phyloP scores from a whole-genome alignment of 345 rosid species.

The Citrus mangshanensis region DNA sequence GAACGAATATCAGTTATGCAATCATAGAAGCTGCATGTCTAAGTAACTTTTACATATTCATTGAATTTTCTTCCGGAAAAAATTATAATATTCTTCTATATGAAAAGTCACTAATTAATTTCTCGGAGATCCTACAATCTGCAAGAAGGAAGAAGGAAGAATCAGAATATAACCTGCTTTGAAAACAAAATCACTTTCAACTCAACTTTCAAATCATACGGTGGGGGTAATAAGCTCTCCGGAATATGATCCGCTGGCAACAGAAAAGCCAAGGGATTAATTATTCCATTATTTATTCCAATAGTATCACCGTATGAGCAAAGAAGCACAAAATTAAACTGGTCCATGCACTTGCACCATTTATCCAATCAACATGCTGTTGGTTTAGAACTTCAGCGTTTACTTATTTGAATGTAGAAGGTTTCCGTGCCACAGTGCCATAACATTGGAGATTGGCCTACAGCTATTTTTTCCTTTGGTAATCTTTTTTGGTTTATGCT shows the following conservation, averaged over 20 bases:
- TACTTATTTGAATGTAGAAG: neutral
- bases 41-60: neutral
- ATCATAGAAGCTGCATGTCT: neutral
- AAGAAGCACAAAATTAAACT: neutral
- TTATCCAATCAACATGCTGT: too few species aligned
- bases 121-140: neutral
- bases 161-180: slow-evolving; percentile 16
- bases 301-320: neutral
- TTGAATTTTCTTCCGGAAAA: neutral
- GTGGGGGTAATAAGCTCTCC: neutral
- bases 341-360: neutral
- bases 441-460: neutral
- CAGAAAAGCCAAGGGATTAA: neutral
- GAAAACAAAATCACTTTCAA: neutral
- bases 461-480: neutral
- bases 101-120: neutral
- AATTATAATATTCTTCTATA: slow-evolving; percentile 9
- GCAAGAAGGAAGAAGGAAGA: neutral
- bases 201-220: neutral
- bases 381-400: neutral
- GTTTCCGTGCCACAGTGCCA: neutral
- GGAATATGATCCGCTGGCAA: neutral
- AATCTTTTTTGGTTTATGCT: neutral
- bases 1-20: neutral
- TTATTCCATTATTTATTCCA: slow-evolving; percentile 1